These are phyloP conservation scores for Tetrahymena malaccensis DNA, from an alignment of 73 alveolate genomes.

Conservation along the genomic window DNA sequence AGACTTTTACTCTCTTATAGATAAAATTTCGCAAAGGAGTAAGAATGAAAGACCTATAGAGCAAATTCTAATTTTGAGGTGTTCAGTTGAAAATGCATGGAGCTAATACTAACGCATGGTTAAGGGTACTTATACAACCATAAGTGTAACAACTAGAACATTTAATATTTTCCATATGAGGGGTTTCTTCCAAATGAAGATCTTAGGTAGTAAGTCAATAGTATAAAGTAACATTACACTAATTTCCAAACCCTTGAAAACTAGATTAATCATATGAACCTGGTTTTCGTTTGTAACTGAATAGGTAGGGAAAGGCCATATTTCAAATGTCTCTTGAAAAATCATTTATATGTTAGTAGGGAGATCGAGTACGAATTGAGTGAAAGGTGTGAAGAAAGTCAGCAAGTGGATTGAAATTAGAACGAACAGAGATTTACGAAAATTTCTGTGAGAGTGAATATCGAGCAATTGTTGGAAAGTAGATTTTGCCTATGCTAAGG, in stretches of 20 bases:
- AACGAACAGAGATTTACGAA: neutral
- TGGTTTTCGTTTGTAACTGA: conserved; percentile 17
- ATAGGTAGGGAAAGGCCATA: conserved; percentile 46
- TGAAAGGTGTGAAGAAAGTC: conserved; percentile 1
- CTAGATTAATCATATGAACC: conserved; percentile 3
- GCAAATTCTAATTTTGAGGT: conserved; percentile 9
- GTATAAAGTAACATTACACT: conserved; percentile 29
- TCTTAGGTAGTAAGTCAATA: conserved; percentile 35
- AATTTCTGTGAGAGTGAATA: neutral
- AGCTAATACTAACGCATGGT: conserved; percentile 16
- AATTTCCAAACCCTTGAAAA: conserved; percentile 28
- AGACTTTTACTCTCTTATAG: conserved; percentile 36
- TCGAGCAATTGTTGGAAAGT: neutral
- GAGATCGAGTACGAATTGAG: neutral
- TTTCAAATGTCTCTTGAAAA: conserved; percentile 2
- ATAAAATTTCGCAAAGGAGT: conserved; percentile 27
- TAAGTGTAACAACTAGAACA: conserved; percentile 7
- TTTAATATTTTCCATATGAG: conserved; percentile 24
- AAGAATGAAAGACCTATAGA: conserved; percentile 29
- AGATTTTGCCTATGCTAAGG: neutral
- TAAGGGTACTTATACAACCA: conserved; percentile 30
- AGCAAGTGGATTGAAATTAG: neutral
- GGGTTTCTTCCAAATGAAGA: conserved; percentile 33
- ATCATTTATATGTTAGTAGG: conserved; percentile 5
- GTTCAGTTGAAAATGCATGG: conserved; percentile 5